Evolutionary conservation across 192 early-diverging fungal genomes (phyloP), one percentile per base, ranked within the genome.

Genomic region (Funneliformis mosseae): DNA sequence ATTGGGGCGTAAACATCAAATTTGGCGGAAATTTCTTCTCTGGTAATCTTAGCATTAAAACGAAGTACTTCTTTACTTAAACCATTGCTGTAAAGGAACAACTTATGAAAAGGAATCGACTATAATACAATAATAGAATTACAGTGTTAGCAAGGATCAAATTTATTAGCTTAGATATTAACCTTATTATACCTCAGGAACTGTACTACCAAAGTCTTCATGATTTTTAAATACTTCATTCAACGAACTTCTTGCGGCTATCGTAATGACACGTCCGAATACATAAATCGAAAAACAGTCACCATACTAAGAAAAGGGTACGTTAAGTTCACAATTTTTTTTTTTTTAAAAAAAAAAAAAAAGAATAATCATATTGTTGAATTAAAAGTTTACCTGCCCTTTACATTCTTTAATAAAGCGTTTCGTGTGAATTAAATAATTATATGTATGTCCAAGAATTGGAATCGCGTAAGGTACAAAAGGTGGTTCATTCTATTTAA

Each of bases 401-500:
- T 55, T n/a, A 76, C 46, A 76, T 39, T 21, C 7, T 48, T 55
- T 28, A 9, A 76, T 10, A 10, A 76, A 76, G 11, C 60, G 39
- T 39, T 61, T 25, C 3, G 46, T 14, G 25, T 76, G 11, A 18
- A 21, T 18, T 46, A 60, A 60, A 60, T 55, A 60, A 60, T 55
- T 25, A 48, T 1, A 60, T 38, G 74, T 60, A 76, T 76, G 74
- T 60, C 74, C 74, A 18, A 76, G 12, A 59, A 76, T 42, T 61
- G 74, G 74, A 59, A 60, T 38, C 23, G n/a, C 23, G 9, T 76
- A 76, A 60, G 48, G 28, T 4, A 76, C 74, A 23, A 76, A 23
- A 0, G 74, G 74, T 60, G 74, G 74, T 14, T 76, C 74, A 33
- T 76, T 76, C 74, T 76, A 59, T 70, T 2, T 7, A 73, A 73